Percentiles rank a stretch among this genome's conserved stretches.
Evolutionary conservation across 768 basidiomycete genomes (phyloP).

Genomic region (Lentinula aciculospora): DNA sequence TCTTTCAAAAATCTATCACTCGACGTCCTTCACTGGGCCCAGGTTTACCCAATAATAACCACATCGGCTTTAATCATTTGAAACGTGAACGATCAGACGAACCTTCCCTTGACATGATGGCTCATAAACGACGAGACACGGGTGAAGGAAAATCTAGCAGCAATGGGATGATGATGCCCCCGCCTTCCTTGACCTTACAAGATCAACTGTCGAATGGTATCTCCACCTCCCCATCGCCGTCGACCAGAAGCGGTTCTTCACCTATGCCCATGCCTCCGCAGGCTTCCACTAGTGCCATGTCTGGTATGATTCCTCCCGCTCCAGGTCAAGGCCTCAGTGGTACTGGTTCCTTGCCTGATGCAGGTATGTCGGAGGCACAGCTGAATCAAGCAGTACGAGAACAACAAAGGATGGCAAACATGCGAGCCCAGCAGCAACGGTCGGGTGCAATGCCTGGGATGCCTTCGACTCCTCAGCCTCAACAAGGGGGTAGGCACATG

Average conservation of each 20-base stretch:
- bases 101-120: constrained; percentile 20
- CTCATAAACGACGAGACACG: constrained; percentile 63
- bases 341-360: neutral
- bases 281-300: neutral
- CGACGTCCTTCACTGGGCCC: constrained; percentile 28
- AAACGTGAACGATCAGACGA: constrained; percentile 66
- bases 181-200: constrained; percentile 4
- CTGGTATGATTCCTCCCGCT: neutral
- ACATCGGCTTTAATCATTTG: constrained; percentile 24
- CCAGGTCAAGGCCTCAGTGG: neutral
- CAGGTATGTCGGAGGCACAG: constrained; percentile 4
- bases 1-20: constrained; percentile 55
- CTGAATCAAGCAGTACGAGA: neutral
- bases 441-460: neutral
- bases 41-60: constrained; percentile 19
- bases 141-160: constrained; percentile 50
- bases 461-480: constrained; percentile 1
- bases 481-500: constrained; percentile 27
- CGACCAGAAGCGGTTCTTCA: neutral
- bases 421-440: constrained; percentile 1
- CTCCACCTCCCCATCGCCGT: neutral
- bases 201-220: neutral
- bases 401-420: constrained; percentile 1
- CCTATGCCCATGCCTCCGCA: constrained; percentile 2
- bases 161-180: constrained; percentile 35